Base-by-base conservation (phyloP, 2,329 filamentous ascomycete genomes). In the Colletotrichum lindemuthianum region DNA sequence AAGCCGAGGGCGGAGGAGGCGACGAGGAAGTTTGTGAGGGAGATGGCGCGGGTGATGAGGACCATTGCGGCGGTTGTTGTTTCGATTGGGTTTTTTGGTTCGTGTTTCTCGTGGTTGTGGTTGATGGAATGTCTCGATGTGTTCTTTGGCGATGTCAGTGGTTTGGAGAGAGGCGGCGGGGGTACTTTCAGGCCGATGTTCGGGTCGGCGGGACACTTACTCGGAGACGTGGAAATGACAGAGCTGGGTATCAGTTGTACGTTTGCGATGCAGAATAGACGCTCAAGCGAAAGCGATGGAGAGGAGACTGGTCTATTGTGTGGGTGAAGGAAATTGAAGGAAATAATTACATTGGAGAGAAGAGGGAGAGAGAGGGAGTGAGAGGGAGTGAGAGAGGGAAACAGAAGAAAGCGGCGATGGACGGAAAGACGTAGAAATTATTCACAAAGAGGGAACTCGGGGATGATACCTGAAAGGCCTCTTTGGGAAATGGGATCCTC, bases 1-100 rank as follows among this genome's bases (percentile, higher is more conserved):
- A 91, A 91, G 40, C 79, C 80, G 39, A 91, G 80, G 0, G 89
- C 89, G 4, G 87, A 89, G 36, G 82, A 83, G 57, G 88, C 89
- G 65, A 91, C 86, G 67, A 84, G 72, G 72, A 91, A 91, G 78
- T 91, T 90, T 66, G 86, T 88, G 66, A 89, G 69, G 10, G 87
- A 88, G 67, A 90, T 78, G 54, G 75, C 69, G 53, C 81, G 78
- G 11, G 81, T 82, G 69, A 81, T 70, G 39, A 74, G 70, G 71
- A 74, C 75, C 54, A 68, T 74, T 69, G 36, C 50, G 53, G 36
- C 57, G 44, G 51, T 34, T 32, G 13, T 13, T 37, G 43, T 45
- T 2, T 45, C 24, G 8, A 2, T 51, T 2, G 16, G n/a, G 8
- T 8, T 32, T 33, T 56, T 7, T 56, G 13, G 41, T 43, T 12